These are phyloP conservation scores for Epithemia pelagica DNA, from an alignment of 108 stramenopile genomes.

Conservation along the genomic window DNA sequence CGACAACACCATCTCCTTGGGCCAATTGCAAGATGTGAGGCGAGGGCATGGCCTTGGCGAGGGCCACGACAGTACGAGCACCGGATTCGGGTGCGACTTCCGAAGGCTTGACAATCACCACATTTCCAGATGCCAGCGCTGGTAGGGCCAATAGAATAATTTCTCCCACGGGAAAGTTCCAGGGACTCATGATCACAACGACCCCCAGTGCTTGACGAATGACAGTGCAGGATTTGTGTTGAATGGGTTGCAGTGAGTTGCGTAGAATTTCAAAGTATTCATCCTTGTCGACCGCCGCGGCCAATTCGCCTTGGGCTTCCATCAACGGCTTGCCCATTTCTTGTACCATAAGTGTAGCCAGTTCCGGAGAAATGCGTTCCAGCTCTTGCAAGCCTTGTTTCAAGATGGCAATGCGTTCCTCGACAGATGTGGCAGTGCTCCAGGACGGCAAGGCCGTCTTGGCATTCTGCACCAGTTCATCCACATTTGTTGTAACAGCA, in stretches of 20 bases:
- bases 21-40: conserved; percentile 64
- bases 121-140: conserved; percentile 52
- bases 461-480: conserved; percentile 30
- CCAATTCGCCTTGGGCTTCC: conserved; percentile 73
- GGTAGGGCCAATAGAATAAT: conserved; percentile 75
- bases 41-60: conserved; percentile 55
- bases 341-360: conserved; percentile 26
- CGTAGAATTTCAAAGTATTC: conserved; percentile 52
- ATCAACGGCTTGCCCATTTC: conserved; percentile 77
- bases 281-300: conserved; percentile 41
- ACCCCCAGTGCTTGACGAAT: conserved; percentile 78
- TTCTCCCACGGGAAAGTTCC: conserved; percentile 87
- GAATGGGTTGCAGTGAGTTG: conserved; percentile 43
- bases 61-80: conserved; percentile 27
- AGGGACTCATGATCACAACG: conserved; percentile 68
- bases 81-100: conserved; percentile 87
- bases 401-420: conserved; percentile 47
- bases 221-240: conserved; percentile 34
- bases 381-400: conserved; percentile 37
- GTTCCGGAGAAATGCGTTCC: conserved; percentile 13
- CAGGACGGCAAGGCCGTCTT: conserved; percentile 39
- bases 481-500: conserved; percentile 44
- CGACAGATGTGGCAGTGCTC: conserved; percentile 21
- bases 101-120: conserved; percentile 89
- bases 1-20: conserved; percentile 84